Conservation (phyloP, 257 asterid species). For the Lantana camara region DNA sequence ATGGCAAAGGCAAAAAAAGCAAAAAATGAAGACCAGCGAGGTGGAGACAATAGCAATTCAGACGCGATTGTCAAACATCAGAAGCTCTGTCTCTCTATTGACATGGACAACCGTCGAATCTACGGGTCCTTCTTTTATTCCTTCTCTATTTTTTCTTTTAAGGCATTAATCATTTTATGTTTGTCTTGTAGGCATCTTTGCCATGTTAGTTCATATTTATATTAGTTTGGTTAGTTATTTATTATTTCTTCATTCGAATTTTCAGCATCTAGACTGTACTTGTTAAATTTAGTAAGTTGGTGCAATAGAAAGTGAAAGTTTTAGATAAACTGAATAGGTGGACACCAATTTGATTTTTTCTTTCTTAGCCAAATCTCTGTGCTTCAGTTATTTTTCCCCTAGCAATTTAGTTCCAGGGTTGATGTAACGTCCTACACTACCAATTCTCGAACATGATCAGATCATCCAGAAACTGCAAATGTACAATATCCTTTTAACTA, state of each 20-base stretch:
- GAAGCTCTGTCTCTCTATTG: conserved; percentile 90
- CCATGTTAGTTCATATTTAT: background rate
- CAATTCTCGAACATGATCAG: no score
- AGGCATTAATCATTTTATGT: background rate
- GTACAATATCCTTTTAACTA: no score
- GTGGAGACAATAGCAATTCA: conserved; percentile 60
- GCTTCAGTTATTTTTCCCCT: background rate
- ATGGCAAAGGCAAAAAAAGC: conserved; percentile 94
- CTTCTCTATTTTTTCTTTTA: background rate
- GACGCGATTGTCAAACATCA: conserved; percentile 95
- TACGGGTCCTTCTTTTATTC: conserved; percentile 57
- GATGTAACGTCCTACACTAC: no score
- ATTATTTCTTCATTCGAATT: background rate
- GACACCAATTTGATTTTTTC: background rate
- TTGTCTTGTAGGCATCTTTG: background rate
- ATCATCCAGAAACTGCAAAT: no score
- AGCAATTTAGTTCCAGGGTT: conserved; percentile 10
- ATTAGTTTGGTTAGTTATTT: background rate
- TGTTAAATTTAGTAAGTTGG: background rate
- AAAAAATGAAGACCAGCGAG: conserved; percentile 87
- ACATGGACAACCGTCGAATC: conserved; percentile 82
- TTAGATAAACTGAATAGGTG: background rate
- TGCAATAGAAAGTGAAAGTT: conserved; percentile 12
- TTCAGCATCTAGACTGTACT: conserved; percentile 4
- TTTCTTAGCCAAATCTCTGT: background rate